Percentiles rank a stretch among this genome's conserved stretches.
phyloP scores from a whole-genome alignment of 371 early-diverging fungal genomes.

The Choanephora cucurbitarum region DNA sequence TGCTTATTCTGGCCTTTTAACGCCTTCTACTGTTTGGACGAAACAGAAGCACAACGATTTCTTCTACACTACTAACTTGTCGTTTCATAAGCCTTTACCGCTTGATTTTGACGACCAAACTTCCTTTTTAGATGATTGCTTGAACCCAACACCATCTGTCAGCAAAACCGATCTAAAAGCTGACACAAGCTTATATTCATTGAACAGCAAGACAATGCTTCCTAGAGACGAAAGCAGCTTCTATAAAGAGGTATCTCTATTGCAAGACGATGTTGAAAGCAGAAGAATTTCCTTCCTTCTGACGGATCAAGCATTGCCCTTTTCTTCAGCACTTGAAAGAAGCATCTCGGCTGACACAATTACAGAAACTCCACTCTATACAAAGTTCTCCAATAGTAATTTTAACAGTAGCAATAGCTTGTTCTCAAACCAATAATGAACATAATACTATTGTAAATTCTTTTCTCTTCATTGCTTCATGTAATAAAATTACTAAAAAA shows the following conservation, averaged over 20 bases:
- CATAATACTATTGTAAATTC: no score
- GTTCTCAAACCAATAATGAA: no score
- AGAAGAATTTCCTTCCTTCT: no score
- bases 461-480: no score
- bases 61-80: not conserved
- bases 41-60: slow-evolving; percentile 9
- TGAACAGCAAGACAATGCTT: no score
- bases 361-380: slow-evolving; percentile 9
- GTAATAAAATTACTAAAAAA: no score
- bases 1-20: slow-evolving; percentile 8
- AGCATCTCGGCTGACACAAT: not conserved
- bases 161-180: no score
- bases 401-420: no score
- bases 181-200: no score
- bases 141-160: not conserved
- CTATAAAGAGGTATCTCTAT: not conserved
- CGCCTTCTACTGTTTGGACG: slow-evolving; percentile 9
- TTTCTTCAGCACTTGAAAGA: not conserved
- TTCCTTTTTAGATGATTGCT: not conserved
- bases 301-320: no score
- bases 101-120: not conserved
- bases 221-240: no score
- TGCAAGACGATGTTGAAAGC: no score
- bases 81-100: not conserved
- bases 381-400: not conserved